Base-by-base conservation (phyloP, 2,329 filamentous ascomycete species). In the Colletotrichum tanaceti region DNA sequence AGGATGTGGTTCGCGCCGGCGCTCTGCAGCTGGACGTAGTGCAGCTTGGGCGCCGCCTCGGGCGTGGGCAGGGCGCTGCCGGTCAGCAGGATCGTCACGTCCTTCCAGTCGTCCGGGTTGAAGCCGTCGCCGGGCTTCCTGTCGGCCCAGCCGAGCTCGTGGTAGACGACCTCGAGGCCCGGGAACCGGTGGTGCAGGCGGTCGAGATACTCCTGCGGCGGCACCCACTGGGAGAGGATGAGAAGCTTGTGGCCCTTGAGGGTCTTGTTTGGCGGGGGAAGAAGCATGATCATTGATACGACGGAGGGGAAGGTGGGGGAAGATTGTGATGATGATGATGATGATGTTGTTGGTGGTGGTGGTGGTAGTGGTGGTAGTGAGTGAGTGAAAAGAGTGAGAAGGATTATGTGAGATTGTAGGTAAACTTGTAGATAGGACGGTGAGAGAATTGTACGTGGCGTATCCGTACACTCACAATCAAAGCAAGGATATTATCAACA, bases 1-100 rank as follows among this genome's bases (percentile, higher is more conserved):
- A 84, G 58, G 13, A 88, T 74, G 61, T 82, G 80, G 62, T 89
- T 86, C 2, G 83, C 83, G 7, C 87, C 87, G 1, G 87, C 87
- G 63, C 83, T 86, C 24, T 81, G 78, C 7, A 89, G 80, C 76
- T 88, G 86, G 20, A 88, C 81, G 58, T 85, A 83, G 72, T 84
- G 78, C 68, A 89, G 74, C 35, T 81, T 83, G 1, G 84, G 83
- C 1, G 81, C 85, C 18, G 79, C 73, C 9, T 82, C 80, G 5
- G 74, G 72, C 0, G 77, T 74, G 1, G 86, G 86, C 22, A 87
- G 74, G 6, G 76, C 72, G 2, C 76, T 76, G 10, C 81, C 79
- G 0, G 84, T 83, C 38, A 86, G 66, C 20, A 86, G 74, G 6
- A 88, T 74, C 0, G 85, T 88, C n/a, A 83, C 82, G 11, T 82